These are phyloP conservation scores for Dactylella cylindrospora DNA, from an alignment of 2,329 filamentous ascomycete species.

Conservation along the genomic window DNA sequence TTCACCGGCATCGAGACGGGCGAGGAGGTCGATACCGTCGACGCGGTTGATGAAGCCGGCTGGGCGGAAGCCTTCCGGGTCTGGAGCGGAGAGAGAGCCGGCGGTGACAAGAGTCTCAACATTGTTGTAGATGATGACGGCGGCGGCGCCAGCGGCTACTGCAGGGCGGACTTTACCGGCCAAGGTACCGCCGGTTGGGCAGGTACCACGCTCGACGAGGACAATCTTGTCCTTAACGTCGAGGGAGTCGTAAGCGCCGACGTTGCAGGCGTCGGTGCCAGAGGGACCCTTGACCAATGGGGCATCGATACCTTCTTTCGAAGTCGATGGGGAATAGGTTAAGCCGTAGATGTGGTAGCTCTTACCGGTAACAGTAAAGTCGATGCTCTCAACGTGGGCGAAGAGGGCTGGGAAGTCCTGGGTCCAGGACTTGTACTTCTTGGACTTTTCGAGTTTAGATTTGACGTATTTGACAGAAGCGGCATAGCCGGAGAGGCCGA, in stretches of 20 bases:
- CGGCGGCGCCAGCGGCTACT: conserved; percentile 53
- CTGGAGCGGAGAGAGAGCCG: conserved; percentile 53
- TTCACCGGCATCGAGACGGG: conserved; percentile 53
- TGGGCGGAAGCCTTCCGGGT: conserved; percentile 51
- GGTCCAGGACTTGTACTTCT: conserved; percentile 53
- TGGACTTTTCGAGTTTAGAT: conserved; percentile 52
- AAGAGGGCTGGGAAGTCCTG: conserved; percentile 58
- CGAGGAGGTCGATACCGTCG: conserved; percentile 54
- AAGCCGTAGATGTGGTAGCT: conserved; percentile 54
- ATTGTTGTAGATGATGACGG: conserved; percentile 55
- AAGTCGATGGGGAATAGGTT: conserved; percentile 57
- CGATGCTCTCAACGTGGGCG: conserved; percentile 53
- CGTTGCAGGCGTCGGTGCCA: conserved; percentile 53
- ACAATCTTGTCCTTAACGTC: conserved; percentile 54
- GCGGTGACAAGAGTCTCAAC: conserved; percentile 52
- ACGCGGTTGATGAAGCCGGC: conserved; percentile 54
- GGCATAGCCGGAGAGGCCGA: conserved; percentile 62
- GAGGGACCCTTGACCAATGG: conserved; percentile 53
- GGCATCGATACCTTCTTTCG: conserved; percentile 54
- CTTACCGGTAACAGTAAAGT: conserved; percentile 52
- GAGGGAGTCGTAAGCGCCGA: conserved; percentile 50
- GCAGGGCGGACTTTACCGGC: conserved; percentile 53
- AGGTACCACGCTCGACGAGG: conserved; percentile 52
- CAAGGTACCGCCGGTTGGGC: conserved; percentile 54
- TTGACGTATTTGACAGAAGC: conserved; percentile 63